Percentiles rank a stretch among this genome's conserved stretches.
These are phyloP conservation scores for Lactarius sp. DNA, from an alignment of 768 basidiomycete genomes.

Conservation along the genomic window DNA sequence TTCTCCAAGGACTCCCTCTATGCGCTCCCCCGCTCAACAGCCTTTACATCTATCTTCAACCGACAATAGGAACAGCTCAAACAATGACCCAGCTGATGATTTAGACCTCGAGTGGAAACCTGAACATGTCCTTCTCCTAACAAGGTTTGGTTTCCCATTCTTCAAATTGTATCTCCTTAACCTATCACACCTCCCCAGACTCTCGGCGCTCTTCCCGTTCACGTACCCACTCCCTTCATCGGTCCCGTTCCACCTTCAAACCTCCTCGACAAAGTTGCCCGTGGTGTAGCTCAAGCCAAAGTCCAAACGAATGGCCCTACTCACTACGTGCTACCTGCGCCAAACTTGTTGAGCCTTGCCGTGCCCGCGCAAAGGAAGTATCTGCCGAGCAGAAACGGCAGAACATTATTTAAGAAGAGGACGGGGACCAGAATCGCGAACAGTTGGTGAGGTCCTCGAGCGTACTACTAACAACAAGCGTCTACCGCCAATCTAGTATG, in stretches of 20 bases:
- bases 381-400: conserved; percentile 35
- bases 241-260: conserved; percentile 79
- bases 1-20: too few relatives aligned
- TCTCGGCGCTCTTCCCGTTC: conserved; percentile 74
- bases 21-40: too few relatives aligned
- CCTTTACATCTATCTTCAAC: too few relatives aligned
- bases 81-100: too few relatives aligned
- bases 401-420: conserved; percentile 45
- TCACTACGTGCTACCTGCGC: conserved; percentile 75
- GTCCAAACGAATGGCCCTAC: conserved; percentile 75
- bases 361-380: conserved; percentile 52
- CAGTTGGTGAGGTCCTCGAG: conserved; percentile 39
- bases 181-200: conserved; percentile 43
- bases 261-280: conserved; percentile 81
- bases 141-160: too few relatives aligned
- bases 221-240: conserved; percentile 83
- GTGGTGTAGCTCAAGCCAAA: conserved; percentile 73
- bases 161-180: too few relatives aligned
- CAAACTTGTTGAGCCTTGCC: conserved; percentile 78
- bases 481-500: conserved; percentile 82
- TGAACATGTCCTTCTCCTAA: too few relatives aligned
- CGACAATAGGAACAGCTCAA: too few relatives aligned
- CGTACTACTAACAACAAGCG: conserved; percentile 47
- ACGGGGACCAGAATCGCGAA: conserved; percentile 30
- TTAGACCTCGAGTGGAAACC: too few relatives aligned